Conservation (phyloP, 306 rosid genomes). For the Inga laurina region DNA sequence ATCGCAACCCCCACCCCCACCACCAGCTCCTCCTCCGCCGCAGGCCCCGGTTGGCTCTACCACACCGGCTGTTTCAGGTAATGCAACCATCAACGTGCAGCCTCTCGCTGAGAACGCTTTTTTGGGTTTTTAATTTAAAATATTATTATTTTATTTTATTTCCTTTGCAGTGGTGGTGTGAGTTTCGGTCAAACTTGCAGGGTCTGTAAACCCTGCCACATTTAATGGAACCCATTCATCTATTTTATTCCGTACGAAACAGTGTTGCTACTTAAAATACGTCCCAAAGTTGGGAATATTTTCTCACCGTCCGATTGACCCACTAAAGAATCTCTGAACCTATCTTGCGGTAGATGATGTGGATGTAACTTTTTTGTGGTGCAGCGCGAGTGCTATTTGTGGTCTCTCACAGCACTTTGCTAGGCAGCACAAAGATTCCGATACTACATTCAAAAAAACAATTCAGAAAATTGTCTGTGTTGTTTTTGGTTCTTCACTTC, state of each 20-base stretch:
- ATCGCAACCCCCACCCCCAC: constrained; percentile 16
- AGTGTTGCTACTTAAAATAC: constrained; percentile 31
- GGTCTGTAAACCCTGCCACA: constrained; percentile 69
- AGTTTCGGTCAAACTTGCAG: constrained; percentile 77
- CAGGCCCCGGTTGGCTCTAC: constrained; percentile 40
- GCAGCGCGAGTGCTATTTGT: constrained; percentile 14
- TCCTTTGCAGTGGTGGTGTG: constrained; percentile 42
- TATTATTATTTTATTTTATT: neutral
- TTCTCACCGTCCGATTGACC: constrained; percentile 20
- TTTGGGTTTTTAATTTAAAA: neutral
- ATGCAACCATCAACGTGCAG: constrained; percentile 37
- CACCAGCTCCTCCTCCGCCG: constrained; percentile 9
- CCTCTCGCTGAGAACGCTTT: constrained; percentile 30
- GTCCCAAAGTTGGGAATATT: neutral
- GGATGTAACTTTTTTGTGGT: neutral
- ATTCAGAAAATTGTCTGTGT: neutral
- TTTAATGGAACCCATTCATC: constrained; percentile 48
- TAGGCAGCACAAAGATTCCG: constrained; percentile 46
- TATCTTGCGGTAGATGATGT: constrained; percentile 18
- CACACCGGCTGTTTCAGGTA: constrained; percentile 52
- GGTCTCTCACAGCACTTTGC: constrained; percentile 39
- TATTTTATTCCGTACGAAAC: constrained; percentile 24
- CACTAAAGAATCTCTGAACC: neutral
- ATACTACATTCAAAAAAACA: constrained; percentile 10
- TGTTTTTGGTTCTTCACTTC: neutral